Base-by-base conservation (phyloP, 495 filamentous ascomycete genomes). In the Talaromyces thailandensis region DNA sequence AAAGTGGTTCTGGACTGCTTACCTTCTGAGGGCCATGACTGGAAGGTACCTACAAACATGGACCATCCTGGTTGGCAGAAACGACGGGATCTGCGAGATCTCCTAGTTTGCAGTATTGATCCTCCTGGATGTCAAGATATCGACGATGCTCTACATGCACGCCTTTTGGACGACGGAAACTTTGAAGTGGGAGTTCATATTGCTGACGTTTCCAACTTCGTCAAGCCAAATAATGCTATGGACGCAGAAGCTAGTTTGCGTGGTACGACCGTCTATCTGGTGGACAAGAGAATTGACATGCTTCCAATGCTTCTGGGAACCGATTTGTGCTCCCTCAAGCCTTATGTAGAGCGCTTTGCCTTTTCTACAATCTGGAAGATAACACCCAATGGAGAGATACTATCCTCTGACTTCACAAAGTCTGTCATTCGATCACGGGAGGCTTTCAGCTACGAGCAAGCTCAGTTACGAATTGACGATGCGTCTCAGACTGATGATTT, bases 231-330 rank as follows among this genome's bases (percentile, higher is more conserved):
- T 71, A 98, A 94, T 70, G 86, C 94, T 45, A 98, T 98, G 95
- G 95, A 98, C 70, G 82, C 83, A 24, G 94, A 98, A 75, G 94
- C 94, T 2, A 92, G 90, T 69, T 83, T 92, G 63, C 87, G 94
- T 69, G 94, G 93, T 63, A 98, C 94, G 3, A 98, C 95, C 0
- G 94, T 98, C 29, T 98, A 98, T 68, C 80, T 98, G 25, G 95
- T 98, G 2, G 94, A 98, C 75, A 98, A 98, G 77, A 92, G 94
- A 65, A 98, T 98, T 66, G 94, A 98, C 76, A 98, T 98, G 95
- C 81, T 98, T 70, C 95, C 95, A 18, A 90, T 89, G 82, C 85
- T 98, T 25, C 83, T 98, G 16, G 94, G 94, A 31, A 98, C 94
- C 2, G 94, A 98, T 65, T 79, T 98, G 2, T 98, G 94, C 76